Conservation (phyloP, 768 basidiomycete species). For the Lactarius hatsudake region DNA sequence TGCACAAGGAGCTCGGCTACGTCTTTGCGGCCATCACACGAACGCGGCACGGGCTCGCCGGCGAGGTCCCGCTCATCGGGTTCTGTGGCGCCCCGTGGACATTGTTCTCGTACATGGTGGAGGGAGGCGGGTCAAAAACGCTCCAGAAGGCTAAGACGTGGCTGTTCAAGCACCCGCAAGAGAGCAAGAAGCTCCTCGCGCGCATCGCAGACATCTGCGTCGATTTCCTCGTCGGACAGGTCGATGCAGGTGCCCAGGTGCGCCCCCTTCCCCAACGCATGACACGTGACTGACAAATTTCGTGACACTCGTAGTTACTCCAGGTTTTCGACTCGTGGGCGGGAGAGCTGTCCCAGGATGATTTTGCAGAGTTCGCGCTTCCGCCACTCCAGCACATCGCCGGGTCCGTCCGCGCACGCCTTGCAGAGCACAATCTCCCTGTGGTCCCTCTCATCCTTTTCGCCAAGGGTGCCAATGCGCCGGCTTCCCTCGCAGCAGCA, state of each 20-base stretch:
- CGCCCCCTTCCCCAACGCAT: constrained; percentile 25
- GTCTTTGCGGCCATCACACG: constrained; percentile 89
- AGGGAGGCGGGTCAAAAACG: constrained; percentile 91
- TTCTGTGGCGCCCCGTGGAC: constrained; percentile 99
- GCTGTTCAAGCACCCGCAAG: constrained; percentile 87
- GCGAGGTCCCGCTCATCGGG: constrained; percentile 93
- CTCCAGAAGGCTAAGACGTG: constrained; percentile 91
- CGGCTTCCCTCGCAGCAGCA: constrained; percentile 50
- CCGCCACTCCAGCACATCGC: constrained; percentile 77
- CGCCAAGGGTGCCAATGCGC: constrained; percentile 89
- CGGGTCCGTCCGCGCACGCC: constrained; percentile 56
- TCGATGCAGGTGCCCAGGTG: constrained; percentile 95
- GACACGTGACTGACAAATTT: too few species aligned
- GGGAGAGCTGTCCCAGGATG: constrained; percentile 84
- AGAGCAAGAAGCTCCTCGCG: constrained; percentile 71
- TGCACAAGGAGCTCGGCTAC: constrained; percentile 84
- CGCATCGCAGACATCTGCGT: constrained; percentile 88
- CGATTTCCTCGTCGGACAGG: constrained; percentile 88
- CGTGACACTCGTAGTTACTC: constrained; percentile 55
- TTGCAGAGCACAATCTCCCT: constrained; percentile 53
- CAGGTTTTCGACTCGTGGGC: constrained; percentile 99
- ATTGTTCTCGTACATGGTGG: constrained; percentile 96
- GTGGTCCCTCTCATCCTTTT: constrained; percentile 85
- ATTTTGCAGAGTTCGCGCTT: constrained; percentile 81
- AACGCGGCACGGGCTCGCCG: constrained; percentile 76